phyloP scores from a whole-genome alignment of 225 moss, liverwort and hornwort genomes.

The Climacium dendroides region DNA sequence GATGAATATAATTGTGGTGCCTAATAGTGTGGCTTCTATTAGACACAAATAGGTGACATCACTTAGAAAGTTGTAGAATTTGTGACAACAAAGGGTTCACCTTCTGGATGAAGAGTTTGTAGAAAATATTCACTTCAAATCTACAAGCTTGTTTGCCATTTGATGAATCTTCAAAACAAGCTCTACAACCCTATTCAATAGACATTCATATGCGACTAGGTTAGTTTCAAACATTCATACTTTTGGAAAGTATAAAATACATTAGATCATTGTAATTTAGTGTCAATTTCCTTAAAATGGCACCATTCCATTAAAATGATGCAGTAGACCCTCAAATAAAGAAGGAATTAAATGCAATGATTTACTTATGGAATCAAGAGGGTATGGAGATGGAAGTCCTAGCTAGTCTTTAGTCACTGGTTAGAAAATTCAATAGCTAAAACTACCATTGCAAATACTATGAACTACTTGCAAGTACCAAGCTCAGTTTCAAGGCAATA shows the following conservation, averaged over 20 bases:
- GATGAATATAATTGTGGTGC: neutral
- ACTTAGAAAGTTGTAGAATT: neutral
- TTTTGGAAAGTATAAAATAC: neutral
- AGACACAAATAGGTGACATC: neutral
- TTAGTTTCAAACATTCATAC: neutral
- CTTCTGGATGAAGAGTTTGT: neutral
- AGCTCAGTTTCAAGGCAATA: too few species aligned
- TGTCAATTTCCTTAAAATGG: neutral
- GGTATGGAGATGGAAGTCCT: neutral
- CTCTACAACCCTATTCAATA: neutral
- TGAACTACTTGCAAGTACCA: too few species aligned
- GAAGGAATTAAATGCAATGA: neutral
- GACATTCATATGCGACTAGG: too few species aligned
- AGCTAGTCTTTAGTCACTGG: neutral
- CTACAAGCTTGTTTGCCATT: rapidly evolving
- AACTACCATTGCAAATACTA: too few species aligned
- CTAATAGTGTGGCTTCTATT: rapidly evolving
- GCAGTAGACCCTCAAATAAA: rapidly evolving
- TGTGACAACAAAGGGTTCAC: neutral
- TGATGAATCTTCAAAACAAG: neutral
- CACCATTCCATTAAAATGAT: neutral
- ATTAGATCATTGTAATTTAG: neutral
- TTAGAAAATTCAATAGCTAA: too few species aligned
- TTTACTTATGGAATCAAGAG: rapidly evolving
- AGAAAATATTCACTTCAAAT: neutral